Base-by-base conservation (phyloP, 768 basidiomycete genomes). In the Calocera viscosa region DNA sequence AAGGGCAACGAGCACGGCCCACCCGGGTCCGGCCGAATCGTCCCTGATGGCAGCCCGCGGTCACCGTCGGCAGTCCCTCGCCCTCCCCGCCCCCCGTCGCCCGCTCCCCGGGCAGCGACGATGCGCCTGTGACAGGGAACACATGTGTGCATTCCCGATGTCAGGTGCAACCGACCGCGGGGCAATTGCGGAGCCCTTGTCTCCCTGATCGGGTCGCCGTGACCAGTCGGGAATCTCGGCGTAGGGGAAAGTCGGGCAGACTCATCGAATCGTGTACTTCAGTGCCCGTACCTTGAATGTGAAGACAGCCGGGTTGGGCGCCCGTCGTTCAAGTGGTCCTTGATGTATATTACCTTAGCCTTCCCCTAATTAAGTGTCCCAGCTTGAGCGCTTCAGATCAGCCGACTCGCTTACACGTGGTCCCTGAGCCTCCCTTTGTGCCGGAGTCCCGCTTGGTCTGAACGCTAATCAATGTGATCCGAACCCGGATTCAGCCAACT, bases 11-110 rank as follows among this genome's bases (percentile, higher is more conserved):
- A 60, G 53, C 26, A 32, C 53, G 14, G 14, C 53, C 22, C 53
- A 26, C 53, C 53, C 53, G 53, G 53, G 26, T 60, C 53, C 53
- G 26, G 53, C 53, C 53, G 53, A n/a, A 60, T 22, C 53, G 30
- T 26, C 53, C 53, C 53, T 60, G 53, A 60, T 60, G 53, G 7
- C 43, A 5, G 8, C 43, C 43, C 24, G 16, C 43, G 24, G 16
- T 47, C 24, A 19, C 24, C 43, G 35, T 38, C 43, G 19, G 24
- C 24, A 19, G 43, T 19, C 43, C 43, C 8, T 17, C 43, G 5
- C 43, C 19, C 43, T 19, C 43, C 43, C 43, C 43, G 8, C 43
- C 43, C 43, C 7, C 43, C 5, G 8, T 7, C 43, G 24, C 19
- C 19, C 19, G 19, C 43, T 19, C 24, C 19, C 35, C 14, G 35